These are phyloP conservation scores for Westerdykella sp. DNA, from an alignment of 2,329 filamentous ascomycete species.

Conservation along the genomic window DNA sequence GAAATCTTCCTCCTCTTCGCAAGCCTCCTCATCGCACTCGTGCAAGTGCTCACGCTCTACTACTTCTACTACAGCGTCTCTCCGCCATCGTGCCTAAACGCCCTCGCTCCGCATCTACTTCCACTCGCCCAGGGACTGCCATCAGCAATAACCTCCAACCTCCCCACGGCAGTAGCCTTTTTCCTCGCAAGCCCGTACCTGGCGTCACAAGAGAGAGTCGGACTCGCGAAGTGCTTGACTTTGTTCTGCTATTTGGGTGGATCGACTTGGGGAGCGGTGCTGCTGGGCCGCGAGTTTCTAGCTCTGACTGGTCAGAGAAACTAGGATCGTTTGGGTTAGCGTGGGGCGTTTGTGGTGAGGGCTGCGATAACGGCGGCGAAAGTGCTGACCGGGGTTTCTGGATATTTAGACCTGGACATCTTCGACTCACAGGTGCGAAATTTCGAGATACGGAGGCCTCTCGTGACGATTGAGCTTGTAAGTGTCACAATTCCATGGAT, in stretches of 20 bases:
- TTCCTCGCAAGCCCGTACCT: constrained; percentile 18
- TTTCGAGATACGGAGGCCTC: not conserved
- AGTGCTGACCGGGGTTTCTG: not conserved
- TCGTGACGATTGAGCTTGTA: not conserved
- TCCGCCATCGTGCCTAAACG: not conserved
- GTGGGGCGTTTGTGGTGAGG: not conserved
- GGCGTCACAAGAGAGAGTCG: constrained; percentile 11
- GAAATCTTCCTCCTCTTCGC: constrained; percentile 1
- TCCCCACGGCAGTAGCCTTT: constrained; percentile 16
- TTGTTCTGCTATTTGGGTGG: constrained; percentile 21
- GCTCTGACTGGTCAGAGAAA: not conserved
- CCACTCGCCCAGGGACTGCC: constrained; percentile 15
- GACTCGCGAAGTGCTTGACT: constrained; percentile 14
- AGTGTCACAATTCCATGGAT: not conserved
- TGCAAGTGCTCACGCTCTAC: constrained; percentile 16
- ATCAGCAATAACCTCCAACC: constrained; percentile 13
- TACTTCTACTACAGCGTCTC: constrained; percentile 6
- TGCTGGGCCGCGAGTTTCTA: constrained; percentile 4
- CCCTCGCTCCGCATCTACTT: constrained; percentile 6
- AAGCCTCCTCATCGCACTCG: constrained; percentile 2
- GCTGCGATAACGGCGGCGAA: constrained; percentile 16
- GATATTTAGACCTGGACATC: not conserved
- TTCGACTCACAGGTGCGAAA: not conserved
- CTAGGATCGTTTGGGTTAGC: constrained; percentile 5
- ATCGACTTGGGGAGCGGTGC: constrained; percentile 14